Evolutionary conservation across 73 alveolate species (phyloP).

Genomic region (Uronychia setigera): DNA sequence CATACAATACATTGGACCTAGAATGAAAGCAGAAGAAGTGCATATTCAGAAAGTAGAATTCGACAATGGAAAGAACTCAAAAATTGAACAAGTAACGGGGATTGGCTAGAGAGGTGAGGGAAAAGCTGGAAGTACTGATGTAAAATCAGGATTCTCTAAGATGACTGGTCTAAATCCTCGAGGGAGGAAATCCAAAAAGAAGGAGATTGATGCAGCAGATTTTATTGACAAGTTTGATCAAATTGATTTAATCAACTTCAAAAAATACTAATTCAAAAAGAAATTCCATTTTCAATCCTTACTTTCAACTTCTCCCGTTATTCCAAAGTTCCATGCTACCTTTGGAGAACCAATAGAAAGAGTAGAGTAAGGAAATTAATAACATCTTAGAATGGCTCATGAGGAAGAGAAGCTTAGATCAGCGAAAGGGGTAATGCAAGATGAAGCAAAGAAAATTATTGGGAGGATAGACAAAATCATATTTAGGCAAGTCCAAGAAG

Average conservation of each 20-base stretch:
- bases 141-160: no score
- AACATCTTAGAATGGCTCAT: not conserved
- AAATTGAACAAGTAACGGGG: no score
- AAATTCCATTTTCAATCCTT: slow-evolving; percentile 30
- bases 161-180: no score
- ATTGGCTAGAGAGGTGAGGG: no score
- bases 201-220: not conserved
- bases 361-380: slow-evolving; percentile 1
- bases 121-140: no score
- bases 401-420: slow-evolving; percentile 22
- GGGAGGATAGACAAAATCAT: slow-evolving; percentile 43
- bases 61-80: no score
- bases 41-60: not conserved
- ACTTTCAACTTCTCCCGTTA: slow-evolving; percentile 35
- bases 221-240: slow-evolving; percentile 8
- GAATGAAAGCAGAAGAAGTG: not conserved
- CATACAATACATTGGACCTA: slow-evolving; percentile 13
- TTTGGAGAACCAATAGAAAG: slow-evolving; percentile 49
- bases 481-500: not conserved
- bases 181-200: not conserved
- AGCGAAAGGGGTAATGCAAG: slow-evolving; percentile 30
- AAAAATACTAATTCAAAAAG: slow-evolving; percentile 45
- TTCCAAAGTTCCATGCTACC: slow-evolving; percentile 42
- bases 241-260: slow-evolving; percentile 35
- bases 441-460: slow-evolving; percentile 38